Percentiles rank a stretch among this genome's conserved stretches.
These are phyloP conservation scores for Kentomonas sorsogonicus DNA, from an alignment of 208 protist genomes.

Conservation along the genomic window DNA sequence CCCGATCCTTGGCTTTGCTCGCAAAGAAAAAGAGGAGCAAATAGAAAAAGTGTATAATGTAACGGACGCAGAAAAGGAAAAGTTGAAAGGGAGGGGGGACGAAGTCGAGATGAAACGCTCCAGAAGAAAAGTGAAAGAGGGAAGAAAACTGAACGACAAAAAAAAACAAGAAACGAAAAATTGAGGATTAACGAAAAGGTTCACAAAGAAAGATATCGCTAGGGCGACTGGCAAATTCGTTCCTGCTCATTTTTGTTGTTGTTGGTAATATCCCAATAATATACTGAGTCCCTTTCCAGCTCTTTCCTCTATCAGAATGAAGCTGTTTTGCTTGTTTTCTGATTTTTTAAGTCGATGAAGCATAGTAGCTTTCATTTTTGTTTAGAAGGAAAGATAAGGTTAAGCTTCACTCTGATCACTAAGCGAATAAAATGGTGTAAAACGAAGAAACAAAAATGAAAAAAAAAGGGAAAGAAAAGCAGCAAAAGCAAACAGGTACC, in stretches of 20 bases:
- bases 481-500: constrained; percentile 1
- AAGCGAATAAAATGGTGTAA: neutral
- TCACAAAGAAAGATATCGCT: neutral
- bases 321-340: neutral
- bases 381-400: too few species aligned
- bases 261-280: constrained; percentile 5
- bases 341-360: neutral
- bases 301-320: neutral
- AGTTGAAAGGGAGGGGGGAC: too few species aligned
- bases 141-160: too few species aligned
- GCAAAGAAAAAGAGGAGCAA: too few species aligned
- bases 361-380: too few species aligned
- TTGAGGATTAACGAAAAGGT: neutral
- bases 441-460: constrained; percentile 1
- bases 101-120: too few species aligned
- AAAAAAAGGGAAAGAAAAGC: constrained; percentile 3
- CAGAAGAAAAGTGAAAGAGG: too few species aligned
- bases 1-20: too few species aligned
- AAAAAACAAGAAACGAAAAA: neutral
- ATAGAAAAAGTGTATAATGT: too few species aligned
- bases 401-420: too few species aligned
- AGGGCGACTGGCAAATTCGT: neutral
- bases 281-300: neutral
- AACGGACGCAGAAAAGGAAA: too few species aligned
- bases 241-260: neutral